Evolutionary conservation across 345 rosid species (phyloP).

Genomic region (Mallotus nudiflorus): DNA sequence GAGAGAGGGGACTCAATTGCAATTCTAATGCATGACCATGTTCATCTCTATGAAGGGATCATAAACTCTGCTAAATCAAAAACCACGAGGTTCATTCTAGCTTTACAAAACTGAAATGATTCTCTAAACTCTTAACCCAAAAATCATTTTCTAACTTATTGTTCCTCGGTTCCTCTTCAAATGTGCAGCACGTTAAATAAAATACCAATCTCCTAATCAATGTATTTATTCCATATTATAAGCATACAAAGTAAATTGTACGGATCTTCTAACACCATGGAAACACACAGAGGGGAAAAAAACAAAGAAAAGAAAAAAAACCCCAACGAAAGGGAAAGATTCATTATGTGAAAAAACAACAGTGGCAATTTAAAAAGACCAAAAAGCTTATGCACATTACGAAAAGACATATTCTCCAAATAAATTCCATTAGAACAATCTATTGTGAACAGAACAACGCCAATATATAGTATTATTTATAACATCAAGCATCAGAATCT

Average conservation of each 20-base stretch:
- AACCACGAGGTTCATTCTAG: constrained; percentile 12
- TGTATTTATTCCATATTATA: constrained; percentile 47
- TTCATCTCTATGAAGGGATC: constrained; percentile 7
- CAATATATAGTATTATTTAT: constrained; percentile 40
- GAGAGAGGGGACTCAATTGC: background rate
- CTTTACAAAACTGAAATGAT: constrained; percentile 3
- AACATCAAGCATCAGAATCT: constrained; percentile 60
- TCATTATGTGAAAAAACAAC: constrained; percentile 56
- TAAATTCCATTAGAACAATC: constrained; percentile 42
- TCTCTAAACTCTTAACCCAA: constrained; percentile 24
- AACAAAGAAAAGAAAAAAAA: constrained; percentile 30
- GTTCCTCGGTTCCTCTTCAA: background rate
- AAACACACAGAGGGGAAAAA: constrained; percentile 11
- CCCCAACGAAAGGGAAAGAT: constrained; percentile 37
- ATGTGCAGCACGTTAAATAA: constrained; percentile 15
- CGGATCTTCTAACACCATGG: constrained; percentile 1
- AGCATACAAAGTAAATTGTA: constrained; percentile 18
- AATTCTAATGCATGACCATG: constrained; percentile 13
- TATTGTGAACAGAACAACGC: constrained; percentile 40
- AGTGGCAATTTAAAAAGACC: constrained; percentile 32
- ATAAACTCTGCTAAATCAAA: background rate
- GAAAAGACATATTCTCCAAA: constrained; percentile 47
- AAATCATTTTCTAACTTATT: constrained; percentile 12
- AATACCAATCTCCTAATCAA: constrained; percentile 17
- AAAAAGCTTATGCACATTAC: constrained; percentile 14